These are phyloP conservation scores for Protomyces lactucae-debilis DNA, from an alignment of 1,139 yeast genomes.

Conservation along the genomic window DNA sequence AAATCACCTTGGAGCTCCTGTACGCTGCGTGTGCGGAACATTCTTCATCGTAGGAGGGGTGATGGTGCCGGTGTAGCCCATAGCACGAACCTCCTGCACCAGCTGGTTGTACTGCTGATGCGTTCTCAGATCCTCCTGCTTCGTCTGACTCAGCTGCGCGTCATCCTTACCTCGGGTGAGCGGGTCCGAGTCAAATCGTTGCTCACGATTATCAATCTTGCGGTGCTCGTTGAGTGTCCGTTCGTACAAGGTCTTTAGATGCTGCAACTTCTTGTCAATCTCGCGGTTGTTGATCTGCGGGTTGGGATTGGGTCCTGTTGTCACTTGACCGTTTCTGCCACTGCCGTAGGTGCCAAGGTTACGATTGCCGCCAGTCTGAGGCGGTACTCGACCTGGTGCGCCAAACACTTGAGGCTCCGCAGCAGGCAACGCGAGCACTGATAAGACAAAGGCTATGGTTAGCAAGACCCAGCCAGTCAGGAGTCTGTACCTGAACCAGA, in stretches of 20 bases:
- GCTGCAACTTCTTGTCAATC: background rate
- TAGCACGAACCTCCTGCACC: background rate
- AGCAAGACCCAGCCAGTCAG: background rate
- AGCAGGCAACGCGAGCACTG: background rate
- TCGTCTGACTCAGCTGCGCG: background rate
- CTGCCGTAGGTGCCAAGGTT: too few species aligned
- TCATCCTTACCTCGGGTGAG: background rate
- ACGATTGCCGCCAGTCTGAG: too few species aligned
- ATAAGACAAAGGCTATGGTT: background rate
- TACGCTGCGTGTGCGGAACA: background rate
- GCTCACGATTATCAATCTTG: background rate
- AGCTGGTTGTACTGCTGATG: background rate
- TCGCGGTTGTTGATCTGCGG: too few species aligned
- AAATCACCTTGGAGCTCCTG: background rate
- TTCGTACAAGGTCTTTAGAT: background rate
- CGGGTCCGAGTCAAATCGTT: background rate
- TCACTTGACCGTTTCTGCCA: too few species aligned
- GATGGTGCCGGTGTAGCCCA: background rate
- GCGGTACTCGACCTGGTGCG: background rate
- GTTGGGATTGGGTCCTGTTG: too few species aligned
- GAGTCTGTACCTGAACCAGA: background rate
- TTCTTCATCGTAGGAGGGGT: background rate
- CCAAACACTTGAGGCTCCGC: background rate
- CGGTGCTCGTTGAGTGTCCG: background rate
- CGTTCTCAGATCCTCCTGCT: background rate